Evolutionary conservation across 78 protist species (phyloP), one percentile per base, ranked within the genome.

Genomic region (Dictyostelium purpureum): DNA sequence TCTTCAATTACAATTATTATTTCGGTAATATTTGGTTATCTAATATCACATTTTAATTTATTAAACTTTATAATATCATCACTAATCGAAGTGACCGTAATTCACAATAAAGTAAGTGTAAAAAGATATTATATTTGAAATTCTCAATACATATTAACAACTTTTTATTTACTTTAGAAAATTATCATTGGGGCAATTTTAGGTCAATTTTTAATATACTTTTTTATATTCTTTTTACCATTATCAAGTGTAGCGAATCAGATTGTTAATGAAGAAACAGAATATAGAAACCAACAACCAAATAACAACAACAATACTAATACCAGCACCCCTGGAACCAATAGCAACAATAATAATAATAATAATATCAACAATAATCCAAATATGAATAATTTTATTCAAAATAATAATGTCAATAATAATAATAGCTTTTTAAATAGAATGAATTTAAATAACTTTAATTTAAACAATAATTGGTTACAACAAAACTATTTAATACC

Each of bases 21-120:
- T 43, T 71, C 78, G 10, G 52, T 71, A n/a, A 51, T 75, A 19
- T n/a, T 51, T 54, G 81, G 81, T 1, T 75, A 51, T 40, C 35
- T 75, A 14, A 21, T 75, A 26, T 75, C 81, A 31, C 52, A 75
- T 52, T 75, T 51, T 75, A 75, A 75, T 51, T 31, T 52, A 9
- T 26, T 42, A 51, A 24, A 47, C 21, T 75, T 75, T 38, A 26
- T 75, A 21, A 12, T 24, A 2, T 47, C 81, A 19, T 51, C 67
- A 18, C 14, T 75, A 43, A 21, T 51, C 1, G 81, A 75, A 43
- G 56, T 75, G 14, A 35, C 81, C 18, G 33, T 38, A 18, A 75
- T 75, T 51, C 47, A 59, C n/a, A 38, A 75, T 75, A 47, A 75
- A 19, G 81, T 75, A 69, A 69, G 7, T 56, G 3, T 56, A 56